Evolutionary conservation across 495 filamentous ascomycete species (phyloP), one percentile per base, ranked within the genome.

Genomic region (Podospora comata): DNA sequence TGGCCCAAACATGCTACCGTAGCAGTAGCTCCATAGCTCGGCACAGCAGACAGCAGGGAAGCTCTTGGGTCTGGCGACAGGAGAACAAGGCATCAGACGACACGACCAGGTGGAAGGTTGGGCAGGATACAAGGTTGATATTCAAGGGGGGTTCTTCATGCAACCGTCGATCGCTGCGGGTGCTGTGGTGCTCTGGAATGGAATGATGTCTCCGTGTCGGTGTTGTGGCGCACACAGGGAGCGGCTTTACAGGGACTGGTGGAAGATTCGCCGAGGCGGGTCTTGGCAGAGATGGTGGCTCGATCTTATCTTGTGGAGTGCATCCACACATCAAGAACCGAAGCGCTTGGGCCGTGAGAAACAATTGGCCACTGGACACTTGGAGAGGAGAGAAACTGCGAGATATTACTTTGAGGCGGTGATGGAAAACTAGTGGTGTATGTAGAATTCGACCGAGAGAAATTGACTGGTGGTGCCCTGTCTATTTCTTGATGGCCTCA

Each of bases 1-100:
- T 55, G 18, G 57, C 48, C 72, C 76, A 74, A 71, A 76, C 74
- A 71, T 68, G 72, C 72, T 73, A 73, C 39, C 15, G 39, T 48
- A 48, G 48, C 39, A 3, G 39, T 48, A 48, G 48, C 62, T 53
- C 62, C 23, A 19, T 20, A 11, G 30, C 26, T 39, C 16, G 28
- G 30, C 15, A 39, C 26, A 62, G 26, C 60, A 30, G 23, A 58
- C 19, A 20, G 56, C 13, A 20, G 56, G 56, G 5, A 58, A 58
- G 56, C 56, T 58, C n/a, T 18, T 28, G 26, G 26, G 59, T 28
- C 59, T 26, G 55, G 55, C 55, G 55, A n/a, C 55, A 58, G 55
- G 4, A 20, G 0, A 26, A 26, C 56, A 60, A 2, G 34, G 61
- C 67, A 69, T 63, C 65, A 18, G 67, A 67, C 53, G 66, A 53